These are phyloP conservation scores for Metschnikowia arizonensis DNA, from an alignment of 805 yeast genomes.

Conservation along the genomic window DNA sequence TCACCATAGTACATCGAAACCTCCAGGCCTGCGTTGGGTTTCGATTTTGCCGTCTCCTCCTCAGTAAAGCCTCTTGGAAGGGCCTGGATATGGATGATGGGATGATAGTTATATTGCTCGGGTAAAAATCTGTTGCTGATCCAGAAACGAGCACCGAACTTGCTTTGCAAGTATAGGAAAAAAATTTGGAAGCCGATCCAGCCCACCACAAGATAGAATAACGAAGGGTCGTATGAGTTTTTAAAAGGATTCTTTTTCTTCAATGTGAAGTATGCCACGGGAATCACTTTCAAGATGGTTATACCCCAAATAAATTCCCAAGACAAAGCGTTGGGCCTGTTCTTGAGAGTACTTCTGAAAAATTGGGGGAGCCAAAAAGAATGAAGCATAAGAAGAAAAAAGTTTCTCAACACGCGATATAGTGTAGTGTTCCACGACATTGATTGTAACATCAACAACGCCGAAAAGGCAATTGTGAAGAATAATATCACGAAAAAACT, in stretches of 20 bases:
- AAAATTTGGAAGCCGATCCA: conserved; percentile 64
- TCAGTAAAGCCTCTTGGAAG: conserved; percentile 54
- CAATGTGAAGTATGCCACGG: conserved; percentile 60
- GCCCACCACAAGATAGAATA: conserved; percentile 41
- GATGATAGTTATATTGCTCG: conserved; percentile 83
- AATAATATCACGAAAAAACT: conserved; percentile 26
- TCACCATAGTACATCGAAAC: conserved; percentile 49
- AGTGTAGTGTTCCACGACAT: conserved; percentile 61
- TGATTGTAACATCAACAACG: conserved; percentile 51
- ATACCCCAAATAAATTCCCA: conserved; percentile 78
- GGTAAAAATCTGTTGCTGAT: conserved; percentile 71
- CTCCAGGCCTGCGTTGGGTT: conserved; percentile 26
- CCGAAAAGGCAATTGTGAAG: conserved; percentile 26
- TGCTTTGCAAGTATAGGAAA: conserved; percentile 57
- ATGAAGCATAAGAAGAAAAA: conserved; percentile 48
- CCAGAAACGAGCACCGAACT: conserved; percentile 79
- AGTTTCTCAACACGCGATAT: conserved; percentile 55
- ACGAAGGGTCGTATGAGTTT: conserved; percentile 57
- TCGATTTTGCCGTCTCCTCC: conserved; percentile 42
- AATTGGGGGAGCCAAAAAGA: conserved; percentile 91
- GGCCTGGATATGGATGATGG: conserved; percentile 53
- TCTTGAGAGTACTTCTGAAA: conserved; percentile 68
- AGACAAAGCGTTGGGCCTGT: conserved; percentile 56
- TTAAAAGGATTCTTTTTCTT: conserved; percentile 56
- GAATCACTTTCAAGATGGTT: conserved; percentile 56